These are phyloP conservation scores for Clonostachys rosea DNA, from an alignment of 2,329 filamentous ascomycete species.

Conservation along the genomic window DNA sequence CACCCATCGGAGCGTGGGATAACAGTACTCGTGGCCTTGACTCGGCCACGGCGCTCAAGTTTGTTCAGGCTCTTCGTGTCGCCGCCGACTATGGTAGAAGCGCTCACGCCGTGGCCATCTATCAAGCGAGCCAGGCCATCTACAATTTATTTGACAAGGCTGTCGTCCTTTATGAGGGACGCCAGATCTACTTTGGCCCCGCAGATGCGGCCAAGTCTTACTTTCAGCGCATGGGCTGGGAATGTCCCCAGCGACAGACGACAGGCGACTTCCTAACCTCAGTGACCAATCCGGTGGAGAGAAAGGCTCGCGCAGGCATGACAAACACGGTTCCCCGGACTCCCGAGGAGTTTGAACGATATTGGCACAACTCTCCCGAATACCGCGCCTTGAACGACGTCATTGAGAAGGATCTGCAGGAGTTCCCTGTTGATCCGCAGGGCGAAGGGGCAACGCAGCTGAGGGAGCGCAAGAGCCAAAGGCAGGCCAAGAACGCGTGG, in stretches of 20 bases:
- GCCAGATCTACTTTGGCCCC: slow-evolving; percentile 59
- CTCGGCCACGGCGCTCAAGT: slow-evolving; percentile 56
- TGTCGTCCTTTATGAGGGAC: slow-evolving; percentile 52
- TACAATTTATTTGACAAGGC: slow-evolving; percentile 63
- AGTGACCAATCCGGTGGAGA: slow-evolving; percentile 60
- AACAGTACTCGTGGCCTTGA: slow-evolving; percentile 60
- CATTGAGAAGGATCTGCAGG: slow-evolving; percentile 42
- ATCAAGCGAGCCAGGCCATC: slow-evolving; percentile 60
- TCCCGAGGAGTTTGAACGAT: slow-evolving; percentile 60
- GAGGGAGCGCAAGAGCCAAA: slow-evolving; percentile 39
- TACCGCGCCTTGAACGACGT: slow-evolving; percentile 35
- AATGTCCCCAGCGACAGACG: slow-evolving; percentile 62
- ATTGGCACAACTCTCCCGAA: slow-evolving; percentile 39
- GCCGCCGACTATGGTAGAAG: slow-evolving; percentile 59
- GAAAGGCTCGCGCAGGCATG: slow-evolving; percentile 49
- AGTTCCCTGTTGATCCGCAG: slow-evolving; percentile 22
- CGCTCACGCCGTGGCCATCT: slow-evolving; percentile 60
- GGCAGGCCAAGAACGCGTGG: slow-evolving; percentile 48
- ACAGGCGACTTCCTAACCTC: slow-evolving; percentile 67
- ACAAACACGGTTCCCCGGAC: slow-evolving; percentile 61
- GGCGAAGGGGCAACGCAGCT: slow-evolving; percentile 33
- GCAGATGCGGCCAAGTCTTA: slow-evolving; percentile 54
- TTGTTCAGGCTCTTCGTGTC: slow-evolving; percentile 52
- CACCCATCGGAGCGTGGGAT: slow-evolving; percentile 61
- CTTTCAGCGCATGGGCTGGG: slow-evolving; percentile 62